Evolutionary conservation across 345 rosid species (phyloP).

Genomic region (Eucalyptus sp.): DNA sequence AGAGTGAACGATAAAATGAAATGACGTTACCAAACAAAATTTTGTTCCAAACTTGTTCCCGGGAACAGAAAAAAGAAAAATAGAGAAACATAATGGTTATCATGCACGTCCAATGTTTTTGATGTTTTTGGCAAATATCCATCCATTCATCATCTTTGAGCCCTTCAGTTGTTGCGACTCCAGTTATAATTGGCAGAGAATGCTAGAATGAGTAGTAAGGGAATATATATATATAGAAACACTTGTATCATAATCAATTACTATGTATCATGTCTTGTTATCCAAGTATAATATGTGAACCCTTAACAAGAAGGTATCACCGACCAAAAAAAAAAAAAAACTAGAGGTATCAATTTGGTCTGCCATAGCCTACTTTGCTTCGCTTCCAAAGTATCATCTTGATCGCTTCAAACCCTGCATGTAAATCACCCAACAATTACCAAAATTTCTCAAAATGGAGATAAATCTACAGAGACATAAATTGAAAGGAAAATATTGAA

Average conservation of each 20-base stretch:
- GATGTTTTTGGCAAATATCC: not conserved
- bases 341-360: not conserved
- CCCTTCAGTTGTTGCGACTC: not conserved
- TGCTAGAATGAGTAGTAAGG: not conserved
- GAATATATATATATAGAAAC: not conserved
- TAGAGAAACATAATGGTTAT: too few relatives aligned
- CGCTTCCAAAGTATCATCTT: not conserved
- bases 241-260: not conserved
- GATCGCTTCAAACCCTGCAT: not conserved
- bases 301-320: not conserved
- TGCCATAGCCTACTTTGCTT: not conserved
- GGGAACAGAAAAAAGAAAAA: fast-evolving
- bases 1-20: too few relatives aligned
- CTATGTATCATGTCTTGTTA: not conserved
- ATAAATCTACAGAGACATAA: not conserved
- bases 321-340: too few relatives aligned
- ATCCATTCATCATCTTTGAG: not conserved
- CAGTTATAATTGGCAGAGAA: not conserved
- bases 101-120: too few relatives aligned
- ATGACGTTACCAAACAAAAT: fast-evolving
- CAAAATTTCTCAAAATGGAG: not conserved
- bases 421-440: not conserved
- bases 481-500: not conserved
- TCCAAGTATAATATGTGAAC: not conserved
- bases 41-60: too few relatives aligned